A percentile compares a stretch with the other conserved stretches of the same genome.
These are phyloP conservation scores for Neonothopanus nambi DNA, from an alignment of 1,284 basidiomycete genomes.

Conservation along the genomic window DNA sequence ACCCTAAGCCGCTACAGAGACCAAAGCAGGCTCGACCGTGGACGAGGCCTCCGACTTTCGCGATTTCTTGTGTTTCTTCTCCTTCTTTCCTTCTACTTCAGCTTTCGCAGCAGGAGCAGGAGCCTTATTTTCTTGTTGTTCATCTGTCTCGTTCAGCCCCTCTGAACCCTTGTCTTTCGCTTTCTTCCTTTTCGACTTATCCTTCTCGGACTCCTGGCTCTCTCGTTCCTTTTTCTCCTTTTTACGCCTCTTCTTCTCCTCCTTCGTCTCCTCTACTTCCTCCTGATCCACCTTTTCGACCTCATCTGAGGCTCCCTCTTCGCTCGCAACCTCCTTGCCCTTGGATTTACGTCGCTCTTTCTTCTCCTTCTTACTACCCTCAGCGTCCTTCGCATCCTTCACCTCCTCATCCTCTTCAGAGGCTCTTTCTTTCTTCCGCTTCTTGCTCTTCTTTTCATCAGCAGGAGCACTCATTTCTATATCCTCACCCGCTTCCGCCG, in stretches of 20 bases:
- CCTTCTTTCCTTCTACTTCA: conserved; percentile 30
- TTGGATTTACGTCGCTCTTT: conserved; percentile 19
- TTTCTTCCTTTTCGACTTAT: conserved; percentile 18
- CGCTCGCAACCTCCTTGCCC: conserved; percentile 19
- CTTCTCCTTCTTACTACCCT: conserved; percentile 17
- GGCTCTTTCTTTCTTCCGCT: conserved; percentile 26
- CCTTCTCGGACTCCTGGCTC: conserved; percentile 21
- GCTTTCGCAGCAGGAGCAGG: conserved; percentile 12
- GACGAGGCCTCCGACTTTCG: conserved; percentile 3
- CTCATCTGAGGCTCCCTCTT: conserved; percentile 4
- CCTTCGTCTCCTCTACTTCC: conserved; percentile 20
- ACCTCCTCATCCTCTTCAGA: conserved; percentile 20
- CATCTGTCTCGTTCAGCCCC: conserved; percentile 22
- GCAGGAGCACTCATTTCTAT: background rate
- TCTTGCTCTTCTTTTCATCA: conserved; percentile 11
- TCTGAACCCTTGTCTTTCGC: conserved; percentile 11
- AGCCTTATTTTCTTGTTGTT: conserved; percentile 20
- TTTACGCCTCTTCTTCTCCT: conserved; percentile 6
- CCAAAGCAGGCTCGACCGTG: background rate
- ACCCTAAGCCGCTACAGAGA: conserved; percentile 9
- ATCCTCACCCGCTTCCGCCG: conserved; percentile 3
- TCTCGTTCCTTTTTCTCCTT: conserved; percentile 7
- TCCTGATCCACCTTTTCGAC: conserved; percentile 20
- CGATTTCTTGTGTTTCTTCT: conserved; percentile 25
- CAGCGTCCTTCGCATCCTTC: conserved; percentile 26